Conservation (phyloP, 805 yeast genomes). For the Yamadazyma sp. region DNA sequence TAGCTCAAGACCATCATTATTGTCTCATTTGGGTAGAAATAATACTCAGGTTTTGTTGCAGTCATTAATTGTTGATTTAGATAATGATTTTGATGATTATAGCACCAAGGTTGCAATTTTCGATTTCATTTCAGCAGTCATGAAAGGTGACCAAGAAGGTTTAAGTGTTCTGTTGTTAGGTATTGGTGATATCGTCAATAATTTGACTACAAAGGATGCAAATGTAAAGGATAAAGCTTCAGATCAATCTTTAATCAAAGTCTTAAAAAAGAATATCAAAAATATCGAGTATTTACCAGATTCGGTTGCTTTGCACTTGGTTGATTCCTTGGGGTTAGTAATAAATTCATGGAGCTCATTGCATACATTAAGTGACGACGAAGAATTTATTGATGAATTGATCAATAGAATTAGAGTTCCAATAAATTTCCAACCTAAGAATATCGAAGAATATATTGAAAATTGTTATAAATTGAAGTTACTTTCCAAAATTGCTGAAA, state of each 20-base stretch:
- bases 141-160: constrained; percentile 76
- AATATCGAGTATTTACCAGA: constrained; percentile 56
- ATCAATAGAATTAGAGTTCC: constrained; percentile 27
- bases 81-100: constrained; percentile 51
- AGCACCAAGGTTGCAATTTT: constrained; percentile 54
- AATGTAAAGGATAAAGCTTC: constrained; percentile 9
- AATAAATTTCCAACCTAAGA: constrained; percentile 3
- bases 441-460: constrained; percentile 12
- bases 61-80: constrained; percentile 60
- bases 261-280: constrained; percentile 54
- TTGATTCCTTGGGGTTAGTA: constrained; percentile 72
- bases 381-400: constrained; percentile 42
- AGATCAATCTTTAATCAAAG: constrained; percentile 45
- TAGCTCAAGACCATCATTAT: constrained; percentile 67
- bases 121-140: constrained; percentile 62
- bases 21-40: constrained; percentile 74
- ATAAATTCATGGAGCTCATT: constrained; percentile 62
- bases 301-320: constrained; percentile 59
- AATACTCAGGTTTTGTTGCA: constrained; percentile 57
- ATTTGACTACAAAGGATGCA: constrained; percentile 19
- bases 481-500: constrained; percentile 68
- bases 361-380: constrained; percentile 35
- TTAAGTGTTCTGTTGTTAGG: constrained; percentile 67
- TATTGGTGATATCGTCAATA: constrained; percentile 49
- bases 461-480: constrained; percentile 54